Evolutionary conservation across 176 grass and related monocot genomes (phyloP), one percentile per base, ranked within the genome.

Genomic region (Cenchrus americanus): DNA sequence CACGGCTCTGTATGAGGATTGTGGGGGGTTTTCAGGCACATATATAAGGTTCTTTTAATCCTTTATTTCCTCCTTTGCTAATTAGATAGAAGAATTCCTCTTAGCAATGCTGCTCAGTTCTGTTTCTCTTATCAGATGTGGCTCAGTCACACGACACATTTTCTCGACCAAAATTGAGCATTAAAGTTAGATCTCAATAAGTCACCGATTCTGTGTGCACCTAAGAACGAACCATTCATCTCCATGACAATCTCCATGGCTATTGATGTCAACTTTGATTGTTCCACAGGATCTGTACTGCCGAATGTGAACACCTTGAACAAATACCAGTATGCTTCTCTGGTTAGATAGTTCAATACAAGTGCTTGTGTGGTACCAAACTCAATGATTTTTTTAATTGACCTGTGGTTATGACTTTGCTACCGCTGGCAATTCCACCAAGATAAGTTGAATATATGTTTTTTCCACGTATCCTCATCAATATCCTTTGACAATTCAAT

Each of bases 401-500:
- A 57, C 53, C 5, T 21, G 32, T 69, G 34, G 21, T 42, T 67
- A 67, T 19, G 65, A 42, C 34, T 42, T 42, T 41, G 34, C 66
- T 69, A n/a, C 17, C 66, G 0, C 40, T 43, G 19, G 66, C 18
- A 12, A 69, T 46, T 69, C 41, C 22, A 22, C 19, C 41, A 44
- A 46, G 19, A 46, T 46, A 46, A n/a, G 19, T 69, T 11, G 66
- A 69, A 69, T 69, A 43, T 46, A 46, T 46, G 19, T 22, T 22
- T 69, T 46, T 69, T n/a, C 41, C 66, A 69, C 18, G 1, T 69
- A 69, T 11, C 66, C 21, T 69, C 41, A 10, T 46, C 41, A 4
- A 69, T 46, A 46, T 69, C 66, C 42, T 46, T 46, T 46, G 66
- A 41, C 66, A 44, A 21, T 46, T 69, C 66, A 46, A 69, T 69